Evolutionary conservation across 805 yeast genomes (phyloP).

Genomic region (Cyberlindnera bimundalis): DNA sequence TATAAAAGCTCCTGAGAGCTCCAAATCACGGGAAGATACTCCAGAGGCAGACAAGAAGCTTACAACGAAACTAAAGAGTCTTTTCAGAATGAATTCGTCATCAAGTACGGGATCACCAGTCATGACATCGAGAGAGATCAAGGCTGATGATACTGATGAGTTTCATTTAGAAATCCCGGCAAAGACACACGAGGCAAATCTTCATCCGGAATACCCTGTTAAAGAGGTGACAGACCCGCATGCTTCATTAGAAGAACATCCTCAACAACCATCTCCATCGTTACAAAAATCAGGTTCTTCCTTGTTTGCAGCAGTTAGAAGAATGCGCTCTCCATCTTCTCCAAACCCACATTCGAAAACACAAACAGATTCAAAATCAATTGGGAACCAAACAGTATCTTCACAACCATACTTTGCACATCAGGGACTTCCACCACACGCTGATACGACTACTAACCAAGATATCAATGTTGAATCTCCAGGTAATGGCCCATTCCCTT

Average conservation of each 20-base stretch:
- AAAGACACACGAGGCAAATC: conserved; percentile 14
- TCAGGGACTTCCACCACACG: conserved; percentile 59
- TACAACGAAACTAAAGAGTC: conserved; percentile 21
- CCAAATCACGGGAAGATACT: not conserved
- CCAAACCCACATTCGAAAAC: conserved; percentile 24
- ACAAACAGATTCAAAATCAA: conserved; percentile 2
- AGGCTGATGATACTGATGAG: conserved; percentile 6
- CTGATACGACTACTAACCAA: conserved; percentile 14
- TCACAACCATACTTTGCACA: conserved; percentile 51
- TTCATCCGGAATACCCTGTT: conserved; percentile 12
- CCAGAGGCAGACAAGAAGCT: conserved; percentile 12
- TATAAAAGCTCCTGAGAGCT: not conserved
- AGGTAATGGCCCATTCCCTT: conserved; percentile 31
- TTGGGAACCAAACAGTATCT: conserved; percentile 20
- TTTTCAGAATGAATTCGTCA: conserved; percentile 22
- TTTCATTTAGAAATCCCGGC: conserved; percentile 17
- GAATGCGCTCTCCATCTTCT: conserved; percentile 35
- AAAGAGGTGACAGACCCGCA: conserved; percentile 7
- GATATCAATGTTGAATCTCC: conserved; percentile 12
- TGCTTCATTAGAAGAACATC: conserved; percentile 3
- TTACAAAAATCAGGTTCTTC: conserved; percentile 15
- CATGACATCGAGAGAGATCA: conserved; percentile 11
- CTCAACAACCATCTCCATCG: conserved; percentile 9
- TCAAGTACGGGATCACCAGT: conserved; percentile 18
- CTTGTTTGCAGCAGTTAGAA: conserved; percentile 18